phyloP scores from a whole-genome alignment of 768 basidiomycete species.

The Kwoniella botswanensis region DNA sequence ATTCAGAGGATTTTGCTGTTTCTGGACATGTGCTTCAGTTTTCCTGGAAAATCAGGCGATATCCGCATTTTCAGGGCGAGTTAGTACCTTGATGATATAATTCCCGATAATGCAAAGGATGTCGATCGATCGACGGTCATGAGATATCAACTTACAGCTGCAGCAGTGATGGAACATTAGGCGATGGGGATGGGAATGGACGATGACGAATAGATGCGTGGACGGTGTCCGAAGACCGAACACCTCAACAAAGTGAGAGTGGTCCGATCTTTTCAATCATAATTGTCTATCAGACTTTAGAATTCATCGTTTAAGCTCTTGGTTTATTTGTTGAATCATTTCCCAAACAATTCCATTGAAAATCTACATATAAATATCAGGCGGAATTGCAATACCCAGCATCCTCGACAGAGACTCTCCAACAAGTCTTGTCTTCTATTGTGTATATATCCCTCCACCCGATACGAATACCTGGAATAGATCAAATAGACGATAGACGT shows the following conservation, averaged over 20 bases:
- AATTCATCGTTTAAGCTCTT: not conserved
- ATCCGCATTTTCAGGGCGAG: constrained; percentile 1
- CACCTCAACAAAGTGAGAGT: not conserved
- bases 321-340: not conserved
- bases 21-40: not conserved
- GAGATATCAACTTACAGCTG: too few relatives aligned
- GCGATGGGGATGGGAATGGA: not conserved
- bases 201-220: not conserved
- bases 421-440: too few relatives aligned
- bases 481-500: too few relatives aligned
- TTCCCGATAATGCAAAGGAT: constrained; percentile 17
- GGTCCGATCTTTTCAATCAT: not conserved
- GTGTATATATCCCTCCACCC: too few relatives aligned
- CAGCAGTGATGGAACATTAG: too few relatives aligned
- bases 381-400: too few relatives aligned
- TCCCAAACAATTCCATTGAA: too few relatives aligned
- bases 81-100: too few relatives aligned
- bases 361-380: too few relatives aligned
- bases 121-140: constrained; percentile 11
- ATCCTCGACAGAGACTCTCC: too few relatives aligned
- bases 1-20: not conserved
- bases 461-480: too few relatives aligned
- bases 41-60: constrained; percentile 3
- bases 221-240: not conserved
- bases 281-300: not conserved